Evolutionary conservation across 169 alveolate genomes (phyloP), one percentile per base, ranked within the genome.

Genomic region (Plasmodium inui): DNA sequence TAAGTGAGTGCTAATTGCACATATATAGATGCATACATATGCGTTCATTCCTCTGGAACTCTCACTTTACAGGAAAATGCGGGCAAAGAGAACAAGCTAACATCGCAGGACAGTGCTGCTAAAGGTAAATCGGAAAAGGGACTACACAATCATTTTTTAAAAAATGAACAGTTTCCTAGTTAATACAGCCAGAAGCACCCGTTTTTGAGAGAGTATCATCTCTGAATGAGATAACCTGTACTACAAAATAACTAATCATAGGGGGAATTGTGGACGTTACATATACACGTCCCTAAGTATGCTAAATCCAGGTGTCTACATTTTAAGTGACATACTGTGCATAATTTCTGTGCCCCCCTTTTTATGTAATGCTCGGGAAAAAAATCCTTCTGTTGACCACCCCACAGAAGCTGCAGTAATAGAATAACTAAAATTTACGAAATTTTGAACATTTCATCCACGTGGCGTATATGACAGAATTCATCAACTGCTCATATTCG

Each of bases 1-100:
- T 67, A 67, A 19, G 76, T 41, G 37, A 19, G n/a, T 26, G 37
- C 19, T 67, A 67, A 28, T 67, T 28, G 37, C 17, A 22, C 39
- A 67, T 4, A 22, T 67, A 50, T 50, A 50, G 7, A 50, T 50
- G 14, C 22, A 50, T 50, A 50, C 61, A 80, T 80, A 22, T 50
- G 37, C 39, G 32, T 1, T 5, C 74, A 28, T 55, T 55, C 61
- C 30, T 50, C 61, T 74, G 37, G 14, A 3, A 46, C 79, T 3
- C 22, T n/a, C 22, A 19, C 79, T 50, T 34, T 85, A 34, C 71
- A 88, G 94, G 89, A 88, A 67, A 88, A 53, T 88, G 55, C 50
- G 71, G 19, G 32, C 50, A 55, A 88, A 32, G 94, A 88, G 61
- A 78, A 37, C 32, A 41, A 67, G 57, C 12, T 79, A 19, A 19